Conservation (phyloP, 306 rosid species). For the Parietaria judaica region DNA sequence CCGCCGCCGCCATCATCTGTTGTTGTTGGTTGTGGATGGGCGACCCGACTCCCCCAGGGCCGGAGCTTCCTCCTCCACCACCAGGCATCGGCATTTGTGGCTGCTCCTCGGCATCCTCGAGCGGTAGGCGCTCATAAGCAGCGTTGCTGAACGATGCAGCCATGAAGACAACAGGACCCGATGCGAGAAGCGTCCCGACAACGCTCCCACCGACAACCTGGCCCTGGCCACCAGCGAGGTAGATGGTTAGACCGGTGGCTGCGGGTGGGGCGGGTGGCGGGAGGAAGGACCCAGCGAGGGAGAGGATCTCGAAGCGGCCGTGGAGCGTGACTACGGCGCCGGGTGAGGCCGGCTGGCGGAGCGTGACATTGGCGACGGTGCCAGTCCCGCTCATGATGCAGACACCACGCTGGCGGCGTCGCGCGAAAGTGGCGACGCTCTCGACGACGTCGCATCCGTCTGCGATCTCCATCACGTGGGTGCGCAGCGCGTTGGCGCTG, state of each 20-base stretch:
- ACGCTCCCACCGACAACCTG: slow-evolving; percentile 96
- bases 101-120: slow-evolving; percentile 68
- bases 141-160: slow-evolving; percentile 98
- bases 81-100: slow-evolving; percentile 44
- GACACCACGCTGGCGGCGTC: slow-evolving; percentile 86
- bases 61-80: slow-evolving; percentile 10
- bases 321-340: slow-evolving; percentile 76
- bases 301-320: slow-evolving; percentile 87
- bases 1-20: slow-evolving; percentile 32
- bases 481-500: slow-evolving; percentile 86
- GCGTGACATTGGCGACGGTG: slow-evolving; percentile 77
- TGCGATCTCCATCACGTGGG: slow-evolving; percentile 88
- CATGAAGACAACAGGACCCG: slow-evolving; percentile 89
- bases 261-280: slow-evolving; percentile 95
- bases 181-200: slow-evolving; percentile 61
- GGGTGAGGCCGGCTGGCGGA: slow-evolving; percentile 78
- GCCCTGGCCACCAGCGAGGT: slow-evolving; percentile 84
- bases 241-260: slow-evolving; percentile 72
- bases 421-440: slow-evolving; percentile 69
- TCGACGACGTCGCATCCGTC: slow-evolving; percentile 87
- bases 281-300: slow-evolving; percentile 68
- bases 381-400: slow-evolving; percentile 94
- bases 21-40: slow-evolving; percentile 46
- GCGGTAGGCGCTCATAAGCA: slow-evolving; percentile 84
- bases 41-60: slow-evolving; percentile 23